A percentile compares a stretch with the other conserved stretches of the same genome.
These are phyloP conservation scores for Corchorus capsularis DNA, from an alignment of 345 rosid species.

Conservation along the genomic window DNA sequence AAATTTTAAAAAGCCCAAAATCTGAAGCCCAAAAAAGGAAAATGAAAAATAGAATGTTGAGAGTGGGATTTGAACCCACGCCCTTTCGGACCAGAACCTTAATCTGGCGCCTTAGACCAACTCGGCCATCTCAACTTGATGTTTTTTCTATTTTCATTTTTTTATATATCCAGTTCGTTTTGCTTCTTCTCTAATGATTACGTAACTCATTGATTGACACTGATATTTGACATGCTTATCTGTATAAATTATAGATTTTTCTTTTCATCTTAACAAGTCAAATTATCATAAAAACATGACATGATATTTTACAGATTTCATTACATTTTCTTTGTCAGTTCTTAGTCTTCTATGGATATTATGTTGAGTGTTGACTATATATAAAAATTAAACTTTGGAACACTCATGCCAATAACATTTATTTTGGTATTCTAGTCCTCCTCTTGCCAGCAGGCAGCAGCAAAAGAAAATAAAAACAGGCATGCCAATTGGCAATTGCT, in stretches of 20 bases:
- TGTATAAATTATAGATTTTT: background rate
- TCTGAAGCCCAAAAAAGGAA: background rate
- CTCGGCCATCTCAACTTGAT: constrained; percentile 81
- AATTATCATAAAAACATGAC: background rate
- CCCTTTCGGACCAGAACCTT: constrained; percentile 99
- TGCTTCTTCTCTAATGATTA: too few species aligned
- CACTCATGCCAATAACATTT: background rate
- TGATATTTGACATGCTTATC: background rate
- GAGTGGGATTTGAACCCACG: constrained; percentile 42
- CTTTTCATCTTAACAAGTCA: background rate
- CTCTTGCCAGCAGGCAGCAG: background rate
- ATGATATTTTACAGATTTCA: background rate
- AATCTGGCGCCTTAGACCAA: constrained; percentile 99
- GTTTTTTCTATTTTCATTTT: too few species aligned
- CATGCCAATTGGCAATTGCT: background rate
- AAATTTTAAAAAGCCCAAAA: background rate
- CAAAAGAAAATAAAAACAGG: background rate
- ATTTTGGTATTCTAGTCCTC: background rate
- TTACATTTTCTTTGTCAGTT: background rate
- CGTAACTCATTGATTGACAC: too few species aligned
- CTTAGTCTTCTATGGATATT: background rate
- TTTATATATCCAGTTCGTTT: too few species aligned
- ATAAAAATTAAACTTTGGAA: background rate
- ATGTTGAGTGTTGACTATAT: background rate
- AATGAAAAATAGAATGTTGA: background rate